Evolutionary conservation across 257 asterid genomes (phyloP), one percentile per base, ranked within the genome.

Genomic region (Solanum raphanifolium): DNA sequence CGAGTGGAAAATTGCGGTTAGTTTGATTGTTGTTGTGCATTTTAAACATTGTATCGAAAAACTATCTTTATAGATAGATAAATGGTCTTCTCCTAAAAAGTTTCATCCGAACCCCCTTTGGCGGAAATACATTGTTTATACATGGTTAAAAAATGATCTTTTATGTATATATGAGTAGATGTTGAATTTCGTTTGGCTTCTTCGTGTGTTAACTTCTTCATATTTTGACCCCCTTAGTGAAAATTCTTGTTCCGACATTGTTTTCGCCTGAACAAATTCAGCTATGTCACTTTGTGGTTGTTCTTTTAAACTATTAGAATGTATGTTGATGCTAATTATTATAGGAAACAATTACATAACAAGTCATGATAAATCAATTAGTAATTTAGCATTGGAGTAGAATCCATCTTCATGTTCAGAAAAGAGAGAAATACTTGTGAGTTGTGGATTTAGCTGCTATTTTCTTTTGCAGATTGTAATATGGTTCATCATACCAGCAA

Each of bases 401-500:
- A 43, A 27, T 81, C 68, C 68, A 29, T 48, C 39, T 29, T 29
- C 41, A 46, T 48, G 25, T 46, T 18, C 1, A 18, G 0, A 18
- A 31, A 5, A 18, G 85, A 27, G 85, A 81, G 41, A 81, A 5
- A 27, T 13, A 25, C 10, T 29, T 0, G 1, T 43, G 39, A n/a
- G 5, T 8, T 3, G 7, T 48, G 43, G 69, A 81, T 43, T 75
- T 85, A 25, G 15, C 25, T 16, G 27, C 13, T 52, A 35, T 87
- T 39, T 90, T 46, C 79, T 58, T 87, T 73, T 83, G 89, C 96
- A 96, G 98, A 94, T 95, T 87, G 95, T 96, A 46, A 94, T 95
- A 92, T 95, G 98, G 98, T 93, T 90, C 73, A 93, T 95, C 83
- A 88, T 95, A 86, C 98, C 98, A 6, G 94, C 98, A 66, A 92